phyloP scores from a whole-genome alignment of 1,284 basidiomycete species.

The Porodaedalea pini region DNA sequence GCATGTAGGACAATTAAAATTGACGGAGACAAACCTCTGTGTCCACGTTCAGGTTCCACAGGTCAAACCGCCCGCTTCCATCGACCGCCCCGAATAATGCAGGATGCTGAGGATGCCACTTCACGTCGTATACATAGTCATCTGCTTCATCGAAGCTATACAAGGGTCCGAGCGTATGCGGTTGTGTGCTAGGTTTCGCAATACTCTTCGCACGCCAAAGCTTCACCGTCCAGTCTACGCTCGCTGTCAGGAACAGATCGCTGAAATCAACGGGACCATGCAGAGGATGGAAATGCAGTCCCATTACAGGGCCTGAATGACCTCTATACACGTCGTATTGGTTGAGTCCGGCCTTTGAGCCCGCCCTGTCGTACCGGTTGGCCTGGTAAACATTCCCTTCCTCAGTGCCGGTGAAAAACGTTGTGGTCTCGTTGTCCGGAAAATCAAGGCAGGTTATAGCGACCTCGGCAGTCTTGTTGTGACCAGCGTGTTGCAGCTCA shows the following conservation, averaged over 20 bases:
- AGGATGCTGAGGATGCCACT: slow-evolving; percentile 95
- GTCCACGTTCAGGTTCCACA: slow-evolving; percentile 95
- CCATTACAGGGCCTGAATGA: slow-evolving; percentile 91
- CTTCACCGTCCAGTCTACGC: slow-evolving; percentile 96
- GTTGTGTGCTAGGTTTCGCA: slow-evolving; percentile 55
- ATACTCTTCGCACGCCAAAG: slow-evolving; percentile 81
- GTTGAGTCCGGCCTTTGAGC: slow-evolving; percentile 92
- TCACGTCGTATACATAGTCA: slow-evolving; percentile 98
- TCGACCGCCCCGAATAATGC: slow-evolving; percentile 93
- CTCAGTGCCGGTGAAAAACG: slow-evolving; percentile 96
- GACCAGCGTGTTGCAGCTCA: slow-evolving; percentile 79
- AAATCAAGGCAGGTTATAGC: slow-evolving; percentile 91
- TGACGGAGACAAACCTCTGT: slow-evolving; percentile 69
- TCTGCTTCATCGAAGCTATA: slow-evolving; percentile 95
- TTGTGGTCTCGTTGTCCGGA: slow-evolving; percentile 91
- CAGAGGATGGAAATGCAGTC: slow-evolving; percentile 91
- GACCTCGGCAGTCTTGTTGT: slow-evolving; percentile 95
- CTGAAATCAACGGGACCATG: slow-evolving; percentile 90
- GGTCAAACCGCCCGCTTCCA: slow-evolving; percentile 89
- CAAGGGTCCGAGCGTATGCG: slow-evolving; percentile 63
- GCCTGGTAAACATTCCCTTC: slow-evolving; percentile 96
- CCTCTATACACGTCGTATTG: slow-evolving; percentile 88
- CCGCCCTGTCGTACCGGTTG: slow-evolving; percentile 93
- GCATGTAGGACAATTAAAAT: slow-evolving; percentile 3
- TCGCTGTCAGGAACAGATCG: slow-evolving; percentile 89